Percentiles rank a stretch among this genome's conserved stretches.
phyloP scores from a whole-genome alignment of 768 basidiomycete species.

The Pleurotus ostreatus region DNA sequence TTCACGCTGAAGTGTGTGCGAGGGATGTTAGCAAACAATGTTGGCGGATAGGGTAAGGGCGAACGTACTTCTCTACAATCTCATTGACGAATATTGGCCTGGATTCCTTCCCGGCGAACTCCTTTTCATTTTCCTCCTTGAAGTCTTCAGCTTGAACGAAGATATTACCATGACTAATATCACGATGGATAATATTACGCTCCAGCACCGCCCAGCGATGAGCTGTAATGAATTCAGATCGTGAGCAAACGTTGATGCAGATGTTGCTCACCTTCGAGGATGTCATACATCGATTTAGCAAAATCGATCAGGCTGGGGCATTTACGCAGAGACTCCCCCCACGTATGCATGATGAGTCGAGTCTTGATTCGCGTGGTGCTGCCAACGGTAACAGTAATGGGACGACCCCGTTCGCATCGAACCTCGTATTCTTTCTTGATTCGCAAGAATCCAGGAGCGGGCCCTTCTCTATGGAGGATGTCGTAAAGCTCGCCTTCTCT shows the following conservation, averaged over 20 bases:
- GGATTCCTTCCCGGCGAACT: neutral
- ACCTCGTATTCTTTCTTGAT: too few species aligned
- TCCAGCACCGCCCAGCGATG: neutral
- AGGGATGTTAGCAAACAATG: neutral
- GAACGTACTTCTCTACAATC: neutral
- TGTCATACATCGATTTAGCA: neutral
- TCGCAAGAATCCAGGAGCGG: too few species aligned
- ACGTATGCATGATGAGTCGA: neutral
- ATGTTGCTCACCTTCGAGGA: constrained; percentile 1
- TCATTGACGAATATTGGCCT: constrained; percentile 4
- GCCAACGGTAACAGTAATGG: neutral
- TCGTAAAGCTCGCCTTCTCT: too few species aligned
- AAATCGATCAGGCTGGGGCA: neutral
- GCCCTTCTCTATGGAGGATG: too few species aligned
- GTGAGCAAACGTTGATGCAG: neutral
- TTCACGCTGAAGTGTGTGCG: too few species aligned
- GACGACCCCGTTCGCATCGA: too few species aligned
- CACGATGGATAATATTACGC: neutral
- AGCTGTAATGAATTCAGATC: neutral
- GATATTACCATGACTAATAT: constrained; percentile 1
- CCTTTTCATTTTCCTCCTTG: neutral
- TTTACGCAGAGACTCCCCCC: neutral
- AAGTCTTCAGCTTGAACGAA: neutral
- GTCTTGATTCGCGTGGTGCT: too few species aligned
- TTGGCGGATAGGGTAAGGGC: neutral